A percentile compares a stretch with the other conserved stretches of the same genome.
Evolutionary conservation across 768 basidiomycete genomes (phyloP).

Genomic region (Tremella mesenterica): DNA sequence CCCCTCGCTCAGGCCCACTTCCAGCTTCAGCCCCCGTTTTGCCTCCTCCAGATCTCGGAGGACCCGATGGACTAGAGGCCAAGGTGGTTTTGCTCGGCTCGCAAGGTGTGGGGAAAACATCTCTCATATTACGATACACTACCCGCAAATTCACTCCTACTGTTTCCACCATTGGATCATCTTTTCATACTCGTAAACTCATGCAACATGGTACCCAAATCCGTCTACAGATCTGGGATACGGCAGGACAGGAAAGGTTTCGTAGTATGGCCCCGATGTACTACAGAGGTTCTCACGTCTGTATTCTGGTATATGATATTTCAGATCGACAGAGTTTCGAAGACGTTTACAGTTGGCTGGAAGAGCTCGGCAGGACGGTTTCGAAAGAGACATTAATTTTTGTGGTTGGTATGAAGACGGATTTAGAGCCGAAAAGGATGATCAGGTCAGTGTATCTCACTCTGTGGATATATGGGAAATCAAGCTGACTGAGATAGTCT

Average conservation of each 20-base stretch:
- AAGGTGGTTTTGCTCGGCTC: constrained; percentile 42
- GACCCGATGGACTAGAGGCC: constrained; percentile 36
- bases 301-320: constrained; percentile 38
- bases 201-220: constrained; percentile 33
- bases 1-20: constrained; percentile 2
- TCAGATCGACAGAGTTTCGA: constrained; percentile 31
- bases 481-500: constrained; percentile 8
- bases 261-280: constrained; percentile 41
- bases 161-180: constrained; percentile 33
- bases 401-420: constrained; percentile 35
- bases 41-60: constrained; percentile 24
- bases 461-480: neutral
- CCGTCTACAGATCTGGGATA: constrained; percentile 42
- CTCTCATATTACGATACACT: constrained; percentile 38
- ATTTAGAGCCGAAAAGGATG: constrained; percentile 18
- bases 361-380: constrained; percentile 32
- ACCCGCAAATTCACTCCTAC: constrained; percentile 22
- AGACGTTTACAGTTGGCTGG: constrained; percentile 35
- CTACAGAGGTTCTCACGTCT: constrained; percentile 40
- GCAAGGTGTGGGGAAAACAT: constrained; percentile 41
- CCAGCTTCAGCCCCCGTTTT: constrained; percentile 1
- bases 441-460: constrained; percentile 19
- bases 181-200: constrained; percentile 37
- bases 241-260: constrained; percentile 43
- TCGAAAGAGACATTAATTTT: constrained; percentile 38